Evolutionary conservation across 176 grass and related monocot genomes (phyloP).

Genomic region (Tillandsia fasciculata): DNA sequence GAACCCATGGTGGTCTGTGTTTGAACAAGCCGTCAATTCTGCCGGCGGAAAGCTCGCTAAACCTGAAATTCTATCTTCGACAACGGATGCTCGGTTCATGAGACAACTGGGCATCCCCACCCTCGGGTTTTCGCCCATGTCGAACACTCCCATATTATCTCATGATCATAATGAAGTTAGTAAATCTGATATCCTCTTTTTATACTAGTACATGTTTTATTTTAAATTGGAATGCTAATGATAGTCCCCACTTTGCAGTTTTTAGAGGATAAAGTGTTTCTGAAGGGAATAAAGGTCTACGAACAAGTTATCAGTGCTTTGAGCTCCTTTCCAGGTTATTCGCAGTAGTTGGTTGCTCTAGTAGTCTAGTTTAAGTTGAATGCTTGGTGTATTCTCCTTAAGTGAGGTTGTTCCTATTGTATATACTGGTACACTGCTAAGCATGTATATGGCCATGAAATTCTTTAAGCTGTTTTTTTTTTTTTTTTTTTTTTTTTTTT

Average conservation of each 20-base stretch:
- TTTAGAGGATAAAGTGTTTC: conserved; percentile 72
- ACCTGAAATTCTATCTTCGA: conserved; percentile 77
- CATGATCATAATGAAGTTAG: conserved; percentile 84
- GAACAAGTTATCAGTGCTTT: conserved; percentile 61
- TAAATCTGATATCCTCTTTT: not conserved
- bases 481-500: too few species aligned
- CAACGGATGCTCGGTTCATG: conserved; percentile 72
- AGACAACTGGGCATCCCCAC: conserved; percentile 67
- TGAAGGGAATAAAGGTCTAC: conserved; percentile 80
- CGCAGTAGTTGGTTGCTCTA: not conserved
- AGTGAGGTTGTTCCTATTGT: too few species aligned
- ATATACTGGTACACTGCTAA: not conserved
- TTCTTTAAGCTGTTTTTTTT: too few species aligned
- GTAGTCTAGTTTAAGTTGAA: not conserved
- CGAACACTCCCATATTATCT: conserved; percentile 66
- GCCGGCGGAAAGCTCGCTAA: conserved; percentile 59
- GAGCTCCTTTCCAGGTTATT: conserved; percentile 49
- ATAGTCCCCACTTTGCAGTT: conserved; percentile 34
- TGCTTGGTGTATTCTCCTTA: not conserved
- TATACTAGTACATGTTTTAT: not conserved
- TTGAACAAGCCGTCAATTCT: conserved; percentile 53
- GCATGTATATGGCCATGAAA: not conserved
- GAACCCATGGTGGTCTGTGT: conserved; percentile 32
- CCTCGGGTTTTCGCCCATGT: conserved; percentile 92
- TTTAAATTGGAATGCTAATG: not conserved